Conservation (phyloP, 805 yeast genomes). For the Danielia oregonensis region DNA sequence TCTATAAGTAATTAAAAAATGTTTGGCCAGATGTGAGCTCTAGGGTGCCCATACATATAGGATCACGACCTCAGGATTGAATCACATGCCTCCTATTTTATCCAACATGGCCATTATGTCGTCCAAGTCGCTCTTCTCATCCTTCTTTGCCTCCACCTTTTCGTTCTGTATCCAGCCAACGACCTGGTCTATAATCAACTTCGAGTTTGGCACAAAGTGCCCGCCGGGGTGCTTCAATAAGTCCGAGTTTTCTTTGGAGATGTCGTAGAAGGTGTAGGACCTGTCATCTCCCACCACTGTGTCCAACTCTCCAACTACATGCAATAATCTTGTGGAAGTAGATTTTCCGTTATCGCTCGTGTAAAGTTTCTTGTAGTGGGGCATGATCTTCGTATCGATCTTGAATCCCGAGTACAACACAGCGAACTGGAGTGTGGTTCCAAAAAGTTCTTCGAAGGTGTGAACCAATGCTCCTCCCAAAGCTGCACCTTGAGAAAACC, state of each 20-base stretch:
- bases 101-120: constrained; percentile 39
- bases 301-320: constrained; percentile 82
- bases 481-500: constrained; percentile 95
- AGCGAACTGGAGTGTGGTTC: constrained; percentile 59
- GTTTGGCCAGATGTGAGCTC: too few species aligned
- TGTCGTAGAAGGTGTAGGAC: constrained; percentile 52
- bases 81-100: constrained; percentile 19
- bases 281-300: constrained; percentile 78
- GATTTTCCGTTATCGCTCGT: constrained; percentile 11
- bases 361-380: constrained; percentile 22
- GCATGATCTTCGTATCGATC: constrained; percentile 28
- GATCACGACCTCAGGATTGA: too few species aligned
- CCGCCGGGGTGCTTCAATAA: constrained; percentile 91
- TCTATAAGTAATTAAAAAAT: too few species aligned
- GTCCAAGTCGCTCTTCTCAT: constrained; percentile 25
- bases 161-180: constrained; percentile 33
- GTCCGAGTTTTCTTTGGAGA: constrained; percentile 43
- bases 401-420: constrained; percentile 68
- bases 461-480: constrained; percentile 68
- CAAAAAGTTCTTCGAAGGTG: constrained; percentile 52
- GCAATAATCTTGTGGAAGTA: constrained; percentile 43
- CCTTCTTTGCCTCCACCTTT: constrained; percentile 11
- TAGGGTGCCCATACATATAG: too few species aligned
- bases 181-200: constrained; percentile 40
- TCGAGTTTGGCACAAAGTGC: constrained; percentile 91